Base-by-base conservation (phyloP, 2,329 filamentous ascomycete genomes). In the Ascocoryne sarcoides region DNA sequence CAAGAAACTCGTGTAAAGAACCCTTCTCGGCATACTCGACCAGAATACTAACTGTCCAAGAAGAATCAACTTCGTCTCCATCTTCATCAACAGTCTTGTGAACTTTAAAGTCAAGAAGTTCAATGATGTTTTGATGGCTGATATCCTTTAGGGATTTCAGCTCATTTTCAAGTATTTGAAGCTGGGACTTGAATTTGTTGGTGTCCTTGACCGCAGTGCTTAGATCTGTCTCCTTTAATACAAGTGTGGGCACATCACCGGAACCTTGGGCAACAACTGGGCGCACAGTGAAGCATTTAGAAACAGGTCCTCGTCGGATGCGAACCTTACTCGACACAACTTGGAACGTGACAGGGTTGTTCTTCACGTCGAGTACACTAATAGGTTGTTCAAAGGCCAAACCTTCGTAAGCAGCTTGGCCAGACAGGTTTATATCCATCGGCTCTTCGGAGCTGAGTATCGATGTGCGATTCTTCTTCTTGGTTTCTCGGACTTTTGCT, bases 71-170 rank as follows among this genome's bases (percentile, higher is more conserved):
- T 39, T 50, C 46, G 23, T 26, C 23, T 18, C 32, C 63, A 29
- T 64, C 58, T 39, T 47, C 56, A 37, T 81, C 70, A 47, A 94
- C 82, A 49, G 83, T 85, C 42, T 47, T 60, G 42, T 82, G 71
- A 46, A 95, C 83, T 52, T 84, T 87, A 64, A 88, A 93, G 46
- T 89, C 87, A 42, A 94, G 69, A 28, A 96, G 70, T 36, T 84
- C 78, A 32, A 92, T 72, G 10, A 96, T 65, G 55, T 88, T 86
- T 17, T 76, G 72, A 58, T 95, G 87, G 3, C 76, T 75, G 29
- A 92, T 66, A 49, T 74, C 76, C 60, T 85, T 92, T 37, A 93
- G 66, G 8, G 75, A 70, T 49, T 90, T 84, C 26, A 98, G 69
- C 44, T 83, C 75, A 30, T 75, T 74, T 60, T 95, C 89, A 17